These are phyloP conservation scores for Cynara cardunculus DNA, from an alignment of 129 eudicot species.

Conservation along the genomic window DNA sequence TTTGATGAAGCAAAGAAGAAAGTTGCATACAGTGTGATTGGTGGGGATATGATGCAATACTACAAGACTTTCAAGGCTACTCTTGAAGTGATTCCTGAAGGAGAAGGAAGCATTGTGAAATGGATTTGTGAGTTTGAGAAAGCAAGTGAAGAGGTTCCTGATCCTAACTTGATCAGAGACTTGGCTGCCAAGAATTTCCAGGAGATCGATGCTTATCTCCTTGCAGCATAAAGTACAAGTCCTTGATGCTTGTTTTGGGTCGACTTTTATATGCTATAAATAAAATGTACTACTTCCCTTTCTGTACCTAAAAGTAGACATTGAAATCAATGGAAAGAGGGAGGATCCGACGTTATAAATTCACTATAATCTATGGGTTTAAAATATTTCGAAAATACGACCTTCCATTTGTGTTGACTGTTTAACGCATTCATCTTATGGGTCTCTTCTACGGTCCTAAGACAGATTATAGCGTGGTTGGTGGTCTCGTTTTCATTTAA, in stretches of 20 bases:
- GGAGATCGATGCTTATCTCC: constrained; percentile 64
- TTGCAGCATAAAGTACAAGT: constrained; percentile 29
- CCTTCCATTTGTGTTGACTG: background rate
- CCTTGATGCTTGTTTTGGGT: background rate
- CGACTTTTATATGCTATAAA: constrained; percentile 11
- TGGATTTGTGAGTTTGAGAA: constrained; percentile 75
- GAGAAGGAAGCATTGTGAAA: constrained; percentile 55
- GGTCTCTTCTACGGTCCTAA: background rate
- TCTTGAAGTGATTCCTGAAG: constrained; percentile 52
- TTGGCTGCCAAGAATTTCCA: constrained; percentile 57
- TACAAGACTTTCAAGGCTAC: constrained; percentile 62
- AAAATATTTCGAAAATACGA: background rate
- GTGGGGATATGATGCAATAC: constrained; percentile 64
- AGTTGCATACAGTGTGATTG: constrained; percentile 49
- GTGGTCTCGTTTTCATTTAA: too few species aligned
- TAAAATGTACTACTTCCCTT: background rate
- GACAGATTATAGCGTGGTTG: too few species aligned
- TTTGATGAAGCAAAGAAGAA: constrained; percentile 58
- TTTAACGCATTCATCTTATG: background rate
- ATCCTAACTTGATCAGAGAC: constrained; percentile 53
- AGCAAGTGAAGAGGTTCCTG: constrained; percentile 68
- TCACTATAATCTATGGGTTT: background rate
- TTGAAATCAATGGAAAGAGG: background rate
- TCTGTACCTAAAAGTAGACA: background rate
- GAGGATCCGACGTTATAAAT: background rate